Conservation (phyloP, 2,329 filamentous ascomycete genomes). For the Claviceps spartinae region DNA sequence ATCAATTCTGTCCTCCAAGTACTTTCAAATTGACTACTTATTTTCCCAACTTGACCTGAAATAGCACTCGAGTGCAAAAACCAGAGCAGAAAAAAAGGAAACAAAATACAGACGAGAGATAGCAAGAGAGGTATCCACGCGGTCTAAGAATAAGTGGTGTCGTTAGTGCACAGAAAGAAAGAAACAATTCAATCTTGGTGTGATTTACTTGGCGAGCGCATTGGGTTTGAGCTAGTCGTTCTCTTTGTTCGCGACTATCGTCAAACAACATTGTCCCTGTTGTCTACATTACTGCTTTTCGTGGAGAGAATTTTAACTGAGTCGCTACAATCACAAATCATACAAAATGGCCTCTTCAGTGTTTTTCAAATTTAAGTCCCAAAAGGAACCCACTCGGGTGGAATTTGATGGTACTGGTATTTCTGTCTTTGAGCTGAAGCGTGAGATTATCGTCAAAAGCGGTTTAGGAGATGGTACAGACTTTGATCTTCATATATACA, state of each 20-base stretch:
- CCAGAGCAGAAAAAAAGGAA: conserved; percentile 15
- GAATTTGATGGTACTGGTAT: conserved; percentile 96
- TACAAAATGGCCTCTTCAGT: conserved; percentile 81
- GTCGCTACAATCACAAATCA: conserved; percentile 11
- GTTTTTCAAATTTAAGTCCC: conserved; percentile 99
- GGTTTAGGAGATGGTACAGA: conserved; percentile 90
- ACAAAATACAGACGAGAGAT: conserved; percentile 10
- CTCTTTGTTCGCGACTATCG: conserved; percentile 5
- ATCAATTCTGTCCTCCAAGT: conserved; percentile 22
- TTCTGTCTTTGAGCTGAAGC: conserved; percentile 95
- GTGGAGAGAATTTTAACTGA: conserved; percentile 12
- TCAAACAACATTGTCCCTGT: conserved; percentile 4
- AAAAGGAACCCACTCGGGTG: conserved; percentile 86
- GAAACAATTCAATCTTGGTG: conserved; percentile 5
- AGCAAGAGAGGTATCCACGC: background rate
- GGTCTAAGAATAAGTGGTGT: conserved; percentile 4
- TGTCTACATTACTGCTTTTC: conserved; percentile 11
- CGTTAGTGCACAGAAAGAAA: conserved; percentile 6
- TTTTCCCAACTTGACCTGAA: conserved; percentile 21
- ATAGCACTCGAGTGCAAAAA: conserved; percentile 23
- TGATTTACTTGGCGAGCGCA: conserved; percentile 1
- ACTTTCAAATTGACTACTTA: conserved; percentile 43
- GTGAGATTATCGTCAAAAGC: conserved; percentile 92
- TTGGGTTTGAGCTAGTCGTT: background rate
- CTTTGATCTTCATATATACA: conserved; percentile 89